These are phyloP conservation scores for Dendrostoma leiphaemia DNA, from an alignment of 2,329 filamentous ascomycete species.

Conservation along the genomic window DNA sequence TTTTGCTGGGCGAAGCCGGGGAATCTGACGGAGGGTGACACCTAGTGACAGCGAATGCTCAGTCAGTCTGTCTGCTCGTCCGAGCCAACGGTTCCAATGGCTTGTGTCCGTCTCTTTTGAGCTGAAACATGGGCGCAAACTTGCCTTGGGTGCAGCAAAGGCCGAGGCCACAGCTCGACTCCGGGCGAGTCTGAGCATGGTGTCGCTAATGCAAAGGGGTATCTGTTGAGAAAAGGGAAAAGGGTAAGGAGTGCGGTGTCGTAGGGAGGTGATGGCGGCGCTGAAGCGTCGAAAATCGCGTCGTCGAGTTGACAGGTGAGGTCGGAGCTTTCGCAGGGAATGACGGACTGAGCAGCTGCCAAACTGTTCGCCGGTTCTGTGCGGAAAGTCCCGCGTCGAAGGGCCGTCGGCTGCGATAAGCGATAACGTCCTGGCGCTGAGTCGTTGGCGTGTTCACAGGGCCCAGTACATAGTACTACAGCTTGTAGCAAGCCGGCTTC, in stretches of 20 bases:
- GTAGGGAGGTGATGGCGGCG: conserved; percentile 17
- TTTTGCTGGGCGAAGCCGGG: conserved; percentile 72
- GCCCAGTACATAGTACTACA: too few relatives aligned
- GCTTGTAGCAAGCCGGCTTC: too few relatives aligned
- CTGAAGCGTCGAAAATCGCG: conserved; percentile 12
- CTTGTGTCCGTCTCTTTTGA: background rate
- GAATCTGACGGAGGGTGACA: conserved; percentile 51
- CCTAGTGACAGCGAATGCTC: conserved; percentile 30
- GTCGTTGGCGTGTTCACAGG: too few relatives aligned
- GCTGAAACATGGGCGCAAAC: conserved; percentile 26
- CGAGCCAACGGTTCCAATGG: too few relatives aligned
- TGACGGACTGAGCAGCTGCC: conserved; percentile 15
- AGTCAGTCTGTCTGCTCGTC: conserved; percentile 19
- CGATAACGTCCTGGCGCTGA: too few relatives aligned
- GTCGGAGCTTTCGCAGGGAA: conserved; percentile 11
- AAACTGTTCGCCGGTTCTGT: too few relatives aligned
- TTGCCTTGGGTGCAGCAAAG: conserved; percentile 74
- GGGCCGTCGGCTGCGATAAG: background rate
- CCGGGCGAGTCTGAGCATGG: conserved; percentile 87
- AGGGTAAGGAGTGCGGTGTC: conserved; percentile 3
- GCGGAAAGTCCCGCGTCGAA: too few relatives aligned
- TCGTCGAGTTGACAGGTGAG: conserved; percentile 5
- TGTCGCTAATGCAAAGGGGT: conserved; percentile 29
- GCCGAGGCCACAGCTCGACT: conserved; percentile 78
- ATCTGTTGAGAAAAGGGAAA: background rate